Percentiles rank a stretch among this genome's conserved stretches.
Evolutionary conservation across 495 filamentous ascomycete genomes (phyloP).

Genomic region (Parathielavia appendiculata): DNA sequence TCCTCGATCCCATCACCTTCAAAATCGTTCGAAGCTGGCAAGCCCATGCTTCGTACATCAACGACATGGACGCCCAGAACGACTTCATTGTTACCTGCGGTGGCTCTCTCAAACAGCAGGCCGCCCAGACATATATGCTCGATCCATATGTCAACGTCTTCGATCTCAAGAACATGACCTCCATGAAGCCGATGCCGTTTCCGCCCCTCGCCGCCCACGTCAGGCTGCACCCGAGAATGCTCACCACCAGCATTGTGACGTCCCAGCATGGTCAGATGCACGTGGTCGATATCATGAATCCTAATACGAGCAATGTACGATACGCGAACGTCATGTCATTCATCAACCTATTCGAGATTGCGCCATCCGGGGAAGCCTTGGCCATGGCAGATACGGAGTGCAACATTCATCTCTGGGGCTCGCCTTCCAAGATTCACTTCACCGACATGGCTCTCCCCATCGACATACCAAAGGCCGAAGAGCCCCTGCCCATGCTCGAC

Average conservation of each 20-base stretch:
- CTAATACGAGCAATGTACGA: slow-evolving; percentile 81
- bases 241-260: slow-evolving; percentile 84
- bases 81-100: slow-evolving; percentile 93
- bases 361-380: slow-evolving; percentile 84
- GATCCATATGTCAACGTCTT: slow-evolving; percentile 92
- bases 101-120: slow-evolving; percentile 63
- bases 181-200: slow-evolving; percentile 85
- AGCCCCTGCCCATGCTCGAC: slow-evolving; percentile 46
- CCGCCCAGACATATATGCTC: slow-evolving; percentile 54
- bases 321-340: slow-evolving; percentile 70
- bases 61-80: slow-evolving; percentile 91
- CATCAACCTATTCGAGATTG: slow-evolving; percentile 72
- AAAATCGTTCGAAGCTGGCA: slow-evolving; percentile 79
- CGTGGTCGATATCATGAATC: slow-evolving; percentile 91
- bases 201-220: slow-evolving; percentile 87
- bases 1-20: slow-evolving; percentile 74
- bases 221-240: slow-evolving; percentile 89
- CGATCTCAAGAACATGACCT: slow-evolving; percentile 78
- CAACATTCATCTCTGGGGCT: slow-evolving; percentile 85
- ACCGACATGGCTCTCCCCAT: slow-evolving; percentile 74
- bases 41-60: slow-evolving; percentile 75
- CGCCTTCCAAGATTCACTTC: slow-evolving; percentile 82
- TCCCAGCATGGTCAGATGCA: slow-evolving; percentile 90
- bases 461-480: slow-evolving; percentile 64
- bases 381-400: slow-evolving; percentile 75